Conservation (phyloP, 441 rosid species). For the Corymbia calophylla region DNA sequence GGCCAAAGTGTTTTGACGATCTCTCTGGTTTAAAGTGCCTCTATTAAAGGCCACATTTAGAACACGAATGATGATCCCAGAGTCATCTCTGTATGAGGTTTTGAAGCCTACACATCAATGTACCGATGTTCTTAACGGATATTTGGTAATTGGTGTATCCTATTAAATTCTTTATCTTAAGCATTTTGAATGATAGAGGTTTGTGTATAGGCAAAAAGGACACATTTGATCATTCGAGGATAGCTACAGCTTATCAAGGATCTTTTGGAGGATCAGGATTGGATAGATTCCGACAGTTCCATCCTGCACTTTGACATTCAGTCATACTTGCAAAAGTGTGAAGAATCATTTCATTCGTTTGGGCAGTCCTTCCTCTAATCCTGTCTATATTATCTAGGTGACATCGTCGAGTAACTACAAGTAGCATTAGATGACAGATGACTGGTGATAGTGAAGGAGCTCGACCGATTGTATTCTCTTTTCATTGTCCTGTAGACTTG, state of each 20-base stretch:
- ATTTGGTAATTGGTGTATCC: neutral
- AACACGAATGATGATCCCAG: neutral
- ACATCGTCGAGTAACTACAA: constrained; percentile 83
- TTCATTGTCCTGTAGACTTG: constrained; percentile 82
- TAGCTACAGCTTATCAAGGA: neutral
- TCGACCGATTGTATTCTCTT: constrained; percentile 43
- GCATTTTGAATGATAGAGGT: neutral
- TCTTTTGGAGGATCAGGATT: neutral
- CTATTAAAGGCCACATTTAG: neutral
- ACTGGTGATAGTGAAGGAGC: constrained; percentile 41
- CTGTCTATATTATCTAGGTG: constrained; percentile 45
- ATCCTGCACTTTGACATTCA: neutral
- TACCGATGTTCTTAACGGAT: neutral
- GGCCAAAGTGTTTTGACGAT: neutral
- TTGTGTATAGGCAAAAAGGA: neutral
- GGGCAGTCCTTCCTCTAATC: neutral
- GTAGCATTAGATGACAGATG: constrained; percentile 55
- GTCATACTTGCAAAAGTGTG: neutral
- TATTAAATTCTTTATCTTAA: neutral
- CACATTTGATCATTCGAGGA: neutral
- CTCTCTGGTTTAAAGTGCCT: neutral
- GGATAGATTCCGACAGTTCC: neutral
- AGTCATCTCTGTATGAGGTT: neutral
- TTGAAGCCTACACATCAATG: neutral
- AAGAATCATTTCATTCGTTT: neutral